A percentile compares a stretch with the other conserved stretches of the same genome.
Evolutionary conservation across 371 early-diverging fungal species (phyloP).

Genomic region (Homolaphlyctis polyrhiza): DNA sequence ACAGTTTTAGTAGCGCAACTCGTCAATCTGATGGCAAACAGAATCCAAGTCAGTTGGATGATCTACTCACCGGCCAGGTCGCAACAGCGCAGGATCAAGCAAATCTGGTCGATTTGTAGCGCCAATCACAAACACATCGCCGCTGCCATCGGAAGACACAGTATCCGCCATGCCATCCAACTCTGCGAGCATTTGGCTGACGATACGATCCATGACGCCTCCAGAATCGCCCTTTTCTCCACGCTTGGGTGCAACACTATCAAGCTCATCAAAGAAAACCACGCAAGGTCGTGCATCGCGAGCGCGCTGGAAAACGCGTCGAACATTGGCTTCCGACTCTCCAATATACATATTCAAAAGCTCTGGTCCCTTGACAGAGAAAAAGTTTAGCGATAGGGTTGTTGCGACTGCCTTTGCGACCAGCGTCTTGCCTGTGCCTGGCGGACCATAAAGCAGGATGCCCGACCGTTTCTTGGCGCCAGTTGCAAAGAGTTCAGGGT

Average conservation of each 20-base stretch:
- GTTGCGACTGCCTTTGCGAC: conserved; percentile 99
- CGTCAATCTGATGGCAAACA: conserved; percentile 13
- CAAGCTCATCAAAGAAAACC: conserved; percentile 99
- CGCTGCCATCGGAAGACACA: conserved; percentile 39
- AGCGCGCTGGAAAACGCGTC: conserved; percentile 96
- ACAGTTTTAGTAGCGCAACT: too few relatives aligned
- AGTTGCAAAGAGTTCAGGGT: conserved; percentile 93
- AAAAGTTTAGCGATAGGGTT: conserved; percentile 95
- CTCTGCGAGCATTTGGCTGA: conserved; percentile 91
- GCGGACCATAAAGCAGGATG: conserved; percentile 47
- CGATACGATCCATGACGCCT: conserved; percentile 98
- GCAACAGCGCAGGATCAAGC: conserved; percentile 93
- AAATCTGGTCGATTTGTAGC: conserved; percentile 99
- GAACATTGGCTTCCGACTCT: conserved; percentile 94
- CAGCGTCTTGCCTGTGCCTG: conserved; percentile 98
- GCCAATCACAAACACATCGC: conserved; percentile 98
- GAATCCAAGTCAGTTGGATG: conserved; percentile 14
- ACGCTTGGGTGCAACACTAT: conserved; percentile 96
- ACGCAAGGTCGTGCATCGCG: conserved; percentile 98
- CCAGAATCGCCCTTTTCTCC: conserved; percentile 96
- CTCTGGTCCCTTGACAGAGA: conserved; percentile 99
- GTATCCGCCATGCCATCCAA: conserved; percentile 82
- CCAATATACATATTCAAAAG: conserved; percentile 94
- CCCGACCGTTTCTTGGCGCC: conserved; percentile 98
- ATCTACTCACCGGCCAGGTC: conserved; percentile 80